phyloP scores from a whole-genome alignment of 768 basidiomycete species.

The Phylloporus scabripes region DNA sequence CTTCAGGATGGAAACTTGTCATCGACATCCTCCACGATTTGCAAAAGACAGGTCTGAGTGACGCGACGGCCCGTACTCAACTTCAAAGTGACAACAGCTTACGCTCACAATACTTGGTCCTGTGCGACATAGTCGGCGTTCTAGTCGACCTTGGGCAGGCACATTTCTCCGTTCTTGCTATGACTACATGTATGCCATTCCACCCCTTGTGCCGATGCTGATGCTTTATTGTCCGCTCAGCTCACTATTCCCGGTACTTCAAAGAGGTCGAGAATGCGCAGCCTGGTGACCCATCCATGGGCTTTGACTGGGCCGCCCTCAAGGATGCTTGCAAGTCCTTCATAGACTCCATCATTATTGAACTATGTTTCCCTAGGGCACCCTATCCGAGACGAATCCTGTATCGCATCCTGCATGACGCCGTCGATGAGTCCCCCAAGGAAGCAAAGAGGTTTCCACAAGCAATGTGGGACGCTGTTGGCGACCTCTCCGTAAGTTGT shows the following conservation, averaged over 20 bases:
- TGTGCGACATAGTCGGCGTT: slow-evolving; percentile 58
- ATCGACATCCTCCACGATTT: slow-evolving; percentile 51
- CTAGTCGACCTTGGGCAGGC: slow-evolving; percentile 59
- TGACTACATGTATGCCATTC: slow-evolving; percentile 54
- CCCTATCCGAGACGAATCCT: slow-evolving; percentile 63
- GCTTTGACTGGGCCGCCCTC: slow-evolving; percentile 62
- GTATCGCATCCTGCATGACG: slow-evolving; percentile 62
- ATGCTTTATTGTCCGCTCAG: slow-evolving; percentile 33
- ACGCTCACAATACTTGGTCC: slow-evolving; percentile 53
- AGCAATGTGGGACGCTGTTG: slow-evolving; percentile 73
- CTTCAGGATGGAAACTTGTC: slow-evolving; percentile 80
- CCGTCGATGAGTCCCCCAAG: slow-evolving; percentile 64
- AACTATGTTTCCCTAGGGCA: slow-evolving; percentile 70
- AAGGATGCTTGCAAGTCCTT: slow-evolving; percentile 68
- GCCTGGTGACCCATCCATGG: slow-evolving; percentile 45
- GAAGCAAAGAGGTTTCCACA: slow-evolving; percentile 77
- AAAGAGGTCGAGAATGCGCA: slow-evolving; percentile 39
- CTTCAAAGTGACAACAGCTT: slow-evolving; percentile 48
- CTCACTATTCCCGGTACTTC: slow-evolving; percentile 70
- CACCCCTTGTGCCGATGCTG: background rate
- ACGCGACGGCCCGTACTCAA: slow-evolving; percentile 46
- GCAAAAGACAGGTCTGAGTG: slow-evolving; percentile 48
- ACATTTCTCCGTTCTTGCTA: slow-evolving; percentile 64
- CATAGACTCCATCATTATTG: slow-evolving; percentile 78
- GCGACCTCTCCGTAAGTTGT: slow-evolving; percentile 67